Evolutionary conservation across 1,284 basidiomycete genomes (phyloP).

Genomic region (Trichosporon ovoides): DNA sequence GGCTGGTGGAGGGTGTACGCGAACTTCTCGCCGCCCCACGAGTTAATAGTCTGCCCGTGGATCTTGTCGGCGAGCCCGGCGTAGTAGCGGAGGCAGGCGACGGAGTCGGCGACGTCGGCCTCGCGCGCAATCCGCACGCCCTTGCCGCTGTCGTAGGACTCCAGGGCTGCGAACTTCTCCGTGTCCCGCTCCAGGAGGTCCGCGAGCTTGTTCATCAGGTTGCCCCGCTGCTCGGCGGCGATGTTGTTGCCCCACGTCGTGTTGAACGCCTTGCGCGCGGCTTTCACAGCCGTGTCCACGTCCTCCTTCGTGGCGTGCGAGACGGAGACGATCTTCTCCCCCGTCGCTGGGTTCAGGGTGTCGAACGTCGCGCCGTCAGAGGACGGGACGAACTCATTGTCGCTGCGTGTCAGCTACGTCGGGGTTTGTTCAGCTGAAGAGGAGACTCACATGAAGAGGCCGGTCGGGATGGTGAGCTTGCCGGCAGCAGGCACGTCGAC

Average conservation of each 20-base stretch:
- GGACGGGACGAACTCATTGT: constrained; percentile 37
- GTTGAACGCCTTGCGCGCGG: constrained; percentile 73
- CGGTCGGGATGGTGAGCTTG: constrained; percentile 63
- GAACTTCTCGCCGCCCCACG: constrained; percentile 57
- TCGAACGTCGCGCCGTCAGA: constrained; percentile 28
- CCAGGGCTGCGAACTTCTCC: constrained; percentile 64
- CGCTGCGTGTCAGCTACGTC: constrained; percentile 15
- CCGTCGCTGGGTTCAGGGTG: constrained; percentile 54
- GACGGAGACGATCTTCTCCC: constrained; percentile 43
- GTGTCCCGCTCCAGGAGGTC: constrained; percentile 84
- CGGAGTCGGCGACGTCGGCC: constrained; percentile 71
- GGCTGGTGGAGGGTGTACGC: constrained; percentile 87
- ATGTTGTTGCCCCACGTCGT: constrained; percentile 86
- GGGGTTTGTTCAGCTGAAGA: too few species aligned
- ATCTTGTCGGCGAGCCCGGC: constrained; percentile 65
- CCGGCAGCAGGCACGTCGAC: constrained; percentile 26
- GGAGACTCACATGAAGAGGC: constrained; percentile 67
- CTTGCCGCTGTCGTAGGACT: constrained; percentile 72
- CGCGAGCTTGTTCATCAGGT: constrained; percentile 73
- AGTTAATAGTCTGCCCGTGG: constrained; percentile 50
- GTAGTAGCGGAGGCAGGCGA: constrained; percentile 73
- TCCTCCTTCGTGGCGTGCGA: constrained; percentile 53
- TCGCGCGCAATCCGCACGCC: constrained; percentile 64
- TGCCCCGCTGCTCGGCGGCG: constrained; percentile 70
- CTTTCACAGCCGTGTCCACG: constrained; percentile 73